Percentiles rank a stretch among this genome's conserved stretches.
phyloP scores from a whole-genome alignment of 2,329 filamentous ascomycete species.

The Tympanopsis confertula region DNA sequence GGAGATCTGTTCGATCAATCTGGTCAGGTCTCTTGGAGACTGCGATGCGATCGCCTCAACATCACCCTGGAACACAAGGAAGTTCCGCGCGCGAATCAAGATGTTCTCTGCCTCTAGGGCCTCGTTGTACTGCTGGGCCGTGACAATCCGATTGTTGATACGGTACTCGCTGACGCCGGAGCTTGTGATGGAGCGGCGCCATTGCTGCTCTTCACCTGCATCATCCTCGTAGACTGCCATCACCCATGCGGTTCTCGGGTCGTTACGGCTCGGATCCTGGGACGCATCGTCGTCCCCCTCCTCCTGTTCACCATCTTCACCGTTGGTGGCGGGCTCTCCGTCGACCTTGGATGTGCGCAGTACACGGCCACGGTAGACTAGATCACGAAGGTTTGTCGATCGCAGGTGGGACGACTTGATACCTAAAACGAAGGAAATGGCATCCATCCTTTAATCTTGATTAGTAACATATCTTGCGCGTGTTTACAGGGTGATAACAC shows the following conservation, averaged over 20 bases:
- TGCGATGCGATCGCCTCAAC: constrained; percentile 95
- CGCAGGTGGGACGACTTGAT: constrained; percentile 98
- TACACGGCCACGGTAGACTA: constrained; percentile 91
- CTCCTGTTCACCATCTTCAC: constrained; percentile 48
- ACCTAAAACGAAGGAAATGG: constrained; percentile 95
- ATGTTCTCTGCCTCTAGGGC: constrained; percentile 89
- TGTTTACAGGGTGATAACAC: constrained; percentile 16
- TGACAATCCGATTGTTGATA: constrained; percentile 85
- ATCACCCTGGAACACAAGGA: constrained; percentile 95
- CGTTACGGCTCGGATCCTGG: constrained; percentile 21
- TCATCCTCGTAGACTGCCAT: constrained; percentile 99
- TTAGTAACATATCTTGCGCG: constrained; percentile 7
- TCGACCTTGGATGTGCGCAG: constrained; percentile 87
- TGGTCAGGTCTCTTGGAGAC: constrained; percentile 83
- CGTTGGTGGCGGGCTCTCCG: constrained; percentile 68
- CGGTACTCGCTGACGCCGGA: constrained; percentile 86
- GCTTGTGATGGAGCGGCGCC: constrained; percentile 89
- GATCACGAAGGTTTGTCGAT: constrained; percentile 82
- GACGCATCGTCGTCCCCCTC: constrained; percentile 52
- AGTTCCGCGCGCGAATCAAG: constrained; percentile 93
- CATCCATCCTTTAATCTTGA: constrained; percentile 69
- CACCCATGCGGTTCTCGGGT: constrained; percentile 93
- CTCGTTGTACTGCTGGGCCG: constrained; percentile 85
- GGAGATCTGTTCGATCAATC: constrained; percentile 93
- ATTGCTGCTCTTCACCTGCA: constrained; percentile 83